A percentile compares a stretch with the other conserved stretches of the same genome.
phyloP scores from a whole-genome alignment of 805 yeast genomes.

The Saccharomycopsis microspora region DNA sequence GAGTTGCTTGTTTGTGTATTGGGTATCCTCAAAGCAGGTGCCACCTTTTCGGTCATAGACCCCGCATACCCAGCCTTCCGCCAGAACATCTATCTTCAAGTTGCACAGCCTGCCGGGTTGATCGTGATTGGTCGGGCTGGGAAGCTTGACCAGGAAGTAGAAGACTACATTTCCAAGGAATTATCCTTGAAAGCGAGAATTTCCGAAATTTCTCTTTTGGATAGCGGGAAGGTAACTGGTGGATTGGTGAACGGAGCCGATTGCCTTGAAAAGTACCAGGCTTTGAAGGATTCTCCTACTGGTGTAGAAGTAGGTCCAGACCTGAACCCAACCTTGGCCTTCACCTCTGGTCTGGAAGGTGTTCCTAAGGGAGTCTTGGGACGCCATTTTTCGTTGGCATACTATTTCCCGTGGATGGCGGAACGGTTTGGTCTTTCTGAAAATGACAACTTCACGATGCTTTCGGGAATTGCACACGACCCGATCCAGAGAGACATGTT shows the following conservation, averaged over 20 bases:
- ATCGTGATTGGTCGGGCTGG: slow-evolving; percentile 92
- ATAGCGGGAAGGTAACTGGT: slow-evolving; percentile 62
- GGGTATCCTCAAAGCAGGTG: slow-evolving; percentile 98
- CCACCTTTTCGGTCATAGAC: slow-evolving; percentile 95
- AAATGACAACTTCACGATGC: slow-evolving; percentile 89
- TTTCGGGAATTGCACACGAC: slow-evolving; percentile 98
- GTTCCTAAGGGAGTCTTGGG: slow-evolving; percentile 98
- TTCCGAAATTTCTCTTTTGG: slow-evolving; percentile 66
- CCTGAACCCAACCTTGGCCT: slow-evolving; percentile 90
- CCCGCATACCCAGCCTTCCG: slow-evolving; percentile 99
- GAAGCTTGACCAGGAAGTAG: slow-evolving; percentile 61
- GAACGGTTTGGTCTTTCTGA: slow-evolving; percentile 65
- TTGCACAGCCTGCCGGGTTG: slow-evolving; percentile 87
- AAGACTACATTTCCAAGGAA: slow-evolving; percentile 63
- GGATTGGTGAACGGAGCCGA: slow-evolving; percentile 26
- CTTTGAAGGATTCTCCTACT: slow-evolving; percentile 46
- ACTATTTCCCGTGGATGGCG: slow-evolving; percentile 99
- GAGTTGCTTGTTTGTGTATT: slow-evolving; percentile 93
- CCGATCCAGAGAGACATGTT: slow-evolving; percentile 99
- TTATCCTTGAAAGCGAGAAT: slow-evolving; percentile 62
- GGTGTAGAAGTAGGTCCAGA: slow-evolving; percentile 97
- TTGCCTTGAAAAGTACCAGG: slow-evolving; percentile 32
- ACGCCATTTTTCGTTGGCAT: slow-evolving; percentile 92
- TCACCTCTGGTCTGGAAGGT: slow-evolving; percentile 98
- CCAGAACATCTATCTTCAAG: slow-evolving; percentile 85